Base-by-base conservation (phyloP, 2,329 filamentous ascomycete species). In the Fusarium sublunatum region DNA sequence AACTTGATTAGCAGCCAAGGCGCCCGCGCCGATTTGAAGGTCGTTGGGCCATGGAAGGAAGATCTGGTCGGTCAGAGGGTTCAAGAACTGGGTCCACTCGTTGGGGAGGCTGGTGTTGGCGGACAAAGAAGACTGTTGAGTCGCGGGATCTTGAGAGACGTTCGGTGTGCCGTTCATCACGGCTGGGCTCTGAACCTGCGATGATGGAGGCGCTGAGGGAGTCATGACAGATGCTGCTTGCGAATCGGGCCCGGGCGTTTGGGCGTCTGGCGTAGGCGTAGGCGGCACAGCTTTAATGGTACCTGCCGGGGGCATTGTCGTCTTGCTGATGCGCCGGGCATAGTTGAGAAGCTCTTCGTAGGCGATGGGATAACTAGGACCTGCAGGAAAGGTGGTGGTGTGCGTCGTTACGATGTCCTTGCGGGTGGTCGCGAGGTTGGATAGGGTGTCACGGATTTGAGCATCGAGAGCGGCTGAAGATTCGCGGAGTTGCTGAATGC, bases 21-120 rank as follows among this genome's bases (percentile, higher is more conserved):
- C 87, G 32, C 92, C 91, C 13, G 80, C 78, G 29, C 86, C 84
- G 61, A 95, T 91, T 57, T 87, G 84, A 29, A 89, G 86, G 61
- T 91, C 87, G 26, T 80, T 81, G 1, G 91, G 91, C 91, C 91
- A 96, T 1, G 92, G 91, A 42, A 87, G 83, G 78, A 93, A 96
- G n/a, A 80, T 72, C 34, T 83, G 79, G 9, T 83, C 82, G 8
- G 82, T 81, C 15, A 83, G 75, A 0, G 86, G 84, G 69, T 90
- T 87, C 41, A 86, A 73, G 64, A 80, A 82, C 49, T 78, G 77
- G 47, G 75, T 78, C 57, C 85, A 76, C 48, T 78, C 75, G 29
- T 81, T 77, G 1, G 85, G 85, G 2, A 87, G 78, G 5, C 73
- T 77, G 1, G 79, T 81, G 46, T 71, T 72, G 31, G 72, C 69